Base-by-base conservation (phyloP, 2,329 filamentous ascomycete species). In the Eutypella sp. region DNA sequence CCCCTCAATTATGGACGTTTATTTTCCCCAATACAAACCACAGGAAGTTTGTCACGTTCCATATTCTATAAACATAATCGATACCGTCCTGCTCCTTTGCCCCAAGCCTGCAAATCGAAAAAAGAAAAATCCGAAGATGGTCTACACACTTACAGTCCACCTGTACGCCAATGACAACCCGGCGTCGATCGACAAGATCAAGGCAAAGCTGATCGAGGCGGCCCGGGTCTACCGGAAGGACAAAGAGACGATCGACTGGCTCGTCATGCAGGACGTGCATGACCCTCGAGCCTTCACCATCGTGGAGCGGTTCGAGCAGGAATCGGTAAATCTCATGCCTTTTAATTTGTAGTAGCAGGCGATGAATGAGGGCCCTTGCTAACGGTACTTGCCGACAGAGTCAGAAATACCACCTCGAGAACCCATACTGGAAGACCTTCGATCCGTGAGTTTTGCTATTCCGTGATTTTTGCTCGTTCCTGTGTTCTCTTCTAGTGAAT, bases 391-490 rank as follows among this genome's bases (percentile, higher is more conserved):
- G 6, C 29, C 27, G 11, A 3, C 44, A 76, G 68, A 75, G 70
- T 58, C 79, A 83, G 62, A 75, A 81, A 53, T 82, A 82, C 57
- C 79, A 83, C 59, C 71, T 83, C 16, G 75, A 78, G 58, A 87
- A 87, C 65, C 83, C 83, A 0, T 87, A 87, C 72, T 87, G 82
- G 82, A 77, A 86, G 70, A 87, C 84, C 1, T 88, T 89, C 57
- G 84, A 88, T 62, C 82, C 83, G 4, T 50, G 25, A 45, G 46
- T 45, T 11, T 3, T 16, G 15, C 15, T 10, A 16, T 41, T 25
- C 34, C 34, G 34, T 38, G 9, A 38, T n/a, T n/a, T n/a, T n/a
- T n/a, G n/a, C n/a, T n/a, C n/a, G n/a, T n/a, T n/a, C n/a, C n/a
- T 23, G 11, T 40, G 8, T 40, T 34, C 10, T 18, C 18, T 22